Evolutionary conservation across 805 yeast species (phyloP).

Genomic region (Metschnikowia sp.): DNA sequence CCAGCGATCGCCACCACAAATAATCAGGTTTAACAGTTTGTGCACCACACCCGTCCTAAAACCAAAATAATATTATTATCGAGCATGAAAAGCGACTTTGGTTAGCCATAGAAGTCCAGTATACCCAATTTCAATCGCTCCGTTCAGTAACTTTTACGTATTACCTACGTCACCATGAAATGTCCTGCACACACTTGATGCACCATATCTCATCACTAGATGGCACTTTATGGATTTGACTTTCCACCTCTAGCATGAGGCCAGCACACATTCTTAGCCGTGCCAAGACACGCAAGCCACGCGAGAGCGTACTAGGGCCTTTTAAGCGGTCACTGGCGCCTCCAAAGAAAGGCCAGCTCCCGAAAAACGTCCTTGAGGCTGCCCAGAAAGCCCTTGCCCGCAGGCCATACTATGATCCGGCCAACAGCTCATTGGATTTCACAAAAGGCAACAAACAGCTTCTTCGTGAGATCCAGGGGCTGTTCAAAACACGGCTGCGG

Average conservation of each 20-base stretch:
- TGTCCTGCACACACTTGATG: neutral
- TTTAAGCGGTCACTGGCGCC: neutral
- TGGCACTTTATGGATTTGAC: neutral
- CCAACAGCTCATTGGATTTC: conserved; percentile 13
- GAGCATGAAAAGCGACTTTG: too few relatives aligned
- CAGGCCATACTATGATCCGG: conserved; percentile 14
- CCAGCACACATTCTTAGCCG: neutral
- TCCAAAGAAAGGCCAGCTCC: neutral
- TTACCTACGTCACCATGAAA: neutral
- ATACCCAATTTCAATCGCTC: too few relatives aligned
- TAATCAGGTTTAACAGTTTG: too few relatives aligned
- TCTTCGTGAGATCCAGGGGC: conserved; percentile 5
- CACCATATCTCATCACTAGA: neutral
- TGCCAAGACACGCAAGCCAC: neutral
- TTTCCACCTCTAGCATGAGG: neutral
- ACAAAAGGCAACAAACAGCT: conserved; percentile 7
- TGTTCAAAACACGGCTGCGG: conserved; percentile 3
- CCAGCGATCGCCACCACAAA: too few relatives aligned
- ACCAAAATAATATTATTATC: too few relatives aligned
- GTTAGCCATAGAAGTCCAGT: too few relatives aligned
- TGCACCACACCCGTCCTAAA: too few relatives aligned
- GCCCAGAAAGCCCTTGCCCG: conserved; percentile 1
- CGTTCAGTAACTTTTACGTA: too few relatives aligned
- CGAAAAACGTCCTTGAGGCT: neutral
- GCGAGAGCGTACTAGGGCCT: neutral